Base-by-base conservation (phyloP, 2,329 filamentous ascomycete genomes). In the Salinomyces thailandicus region DNA sequence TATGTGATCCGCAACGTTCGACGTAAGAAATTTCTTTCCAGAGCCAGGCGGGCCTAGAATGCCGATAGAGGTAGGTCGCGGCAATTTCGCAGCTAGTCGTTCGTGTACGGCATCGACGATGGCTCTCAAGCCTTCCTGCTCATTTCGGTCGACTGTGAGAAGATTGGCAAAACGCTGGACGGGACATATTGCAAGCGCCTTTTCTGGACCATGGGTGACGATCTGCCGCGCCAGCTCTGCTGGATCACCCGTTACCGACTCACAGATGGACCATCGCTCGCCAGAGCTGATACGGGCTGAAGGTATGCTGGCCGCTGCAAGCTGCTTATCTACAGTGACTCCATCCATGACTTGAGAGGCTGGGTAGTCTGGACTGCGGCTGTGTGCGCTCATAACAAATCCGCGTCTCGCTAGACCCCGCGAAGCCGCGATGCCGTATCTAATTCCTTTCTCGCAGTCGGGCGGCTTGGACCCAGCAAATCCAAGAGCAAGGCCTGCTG, bases 191-290 rank as follows among this genome's bases (percentile, higher is more conserved):
- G 46, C 41, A n/a, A 58, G 43, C 7, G 53, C 50, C 27, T 49
- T 52, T n/a, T 53, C 49, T 0, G 52, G 45, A 5, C 54, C 54
- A 14, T 39, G 27, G 0, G 48, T 55, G 9, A 57, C 52, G 6
- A 58, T 50, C 28, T 55, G 52, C 31, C 53, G 45, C 14, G 54
- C 54, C 9, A 56, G 44, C 35, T 58, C 54, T 8, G 50, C 47
- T 16, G 52, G 49, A 33, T 58, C 54, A 9, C 54, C 54, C 15
- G 54, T 57, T 2, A 57, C 43, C 3, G 39, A 39, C 15, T 57
- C 51, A 31, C 57, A 56, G 18, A 58, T 53, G n/a, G 45, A 51
- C 53, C 54, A 58, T 33, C 45, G 49, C 11, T 57, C 53, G n/a
- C 53, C 54, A 12, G 52, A 51, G 36, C 51, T 55, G 37, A 58